A percentile compares a stretch with the other conserved stretches of the same genome.
These are phyloP conservation scores for Colletotrichum cereale DNA, from an alignment of 2,329 filamentous ascomycete genomes.

Conservation along the genomic window DNA sequence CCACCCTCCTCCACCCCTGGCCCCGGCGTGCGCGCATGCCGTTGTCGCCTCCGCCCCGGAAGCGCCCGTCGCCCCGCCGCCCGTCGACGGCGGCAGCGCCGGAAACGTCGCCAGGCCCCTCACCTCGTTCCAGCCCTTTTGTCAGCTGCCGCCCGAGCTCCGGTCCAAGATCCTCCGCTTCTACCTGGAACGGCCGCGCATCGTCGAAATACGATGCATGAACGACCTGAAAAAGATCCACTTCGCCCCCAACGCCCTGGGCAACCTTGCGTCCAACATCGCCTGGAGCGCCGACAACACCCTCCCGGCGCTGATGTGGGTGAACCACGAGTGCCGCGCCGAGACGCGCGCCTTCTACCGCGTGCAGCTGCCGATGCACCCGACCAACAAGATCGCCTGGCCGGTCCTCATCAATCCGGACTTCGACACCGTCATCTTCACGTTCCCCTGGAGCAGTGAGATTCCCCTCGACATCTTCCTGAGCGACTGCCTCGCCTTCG, in stretches of 20 bases:
- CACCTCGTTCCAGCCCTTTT: constrained; percentile 50
- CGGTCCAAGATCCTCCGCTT: constrained; percentile 62
- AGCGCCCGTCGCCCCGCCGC: not conserved
- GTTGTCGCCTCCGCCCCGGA: not conserved
- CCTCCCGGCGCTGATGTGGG: constrained; percentile 41
- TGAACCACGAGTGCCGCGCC: constrained; percentile 41
- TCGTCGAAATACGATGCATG: constrained; percentile 58
- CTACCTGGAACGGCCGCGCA: constrained; percentile 56
- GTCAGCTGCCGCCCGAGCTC: constrained; percentile 60
- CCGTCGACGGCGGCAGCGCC: not conserved
- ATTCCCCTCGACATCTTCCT: constrained; percentile 39
- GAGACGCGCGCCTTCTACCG: constrained; percentile 43
- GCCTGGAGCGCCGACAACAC: constrained; percentile 42
- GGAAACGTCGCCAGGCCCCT: constrained; percentile 8
- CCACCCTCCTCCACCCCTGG: constrained; percentile 16
- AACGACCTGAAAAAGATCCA: constrained; percentile 40
- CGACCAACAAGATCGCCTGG: constrained; percentile 41
- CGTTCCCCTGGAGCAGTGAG: constrained; percentile 40
- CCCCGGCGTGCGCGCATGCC: not conserved
- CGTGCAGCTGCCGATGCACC: constrained; percentile 41
- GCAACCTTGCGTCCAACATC: constrained; percentile 38
- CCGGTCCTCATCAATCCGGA: constrained; percentile 41
- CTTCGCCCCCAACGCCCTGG: constrained; percentile 33
- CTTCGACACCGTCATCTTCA: constrained; percentile 42
- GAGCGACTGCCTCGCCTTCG: constrained; percentile 39